Evolutionary conservation across 2,329 filamentous ascomycete genomes (phyloP).

Genomic region (Pseudocercospora musae): DNA sequence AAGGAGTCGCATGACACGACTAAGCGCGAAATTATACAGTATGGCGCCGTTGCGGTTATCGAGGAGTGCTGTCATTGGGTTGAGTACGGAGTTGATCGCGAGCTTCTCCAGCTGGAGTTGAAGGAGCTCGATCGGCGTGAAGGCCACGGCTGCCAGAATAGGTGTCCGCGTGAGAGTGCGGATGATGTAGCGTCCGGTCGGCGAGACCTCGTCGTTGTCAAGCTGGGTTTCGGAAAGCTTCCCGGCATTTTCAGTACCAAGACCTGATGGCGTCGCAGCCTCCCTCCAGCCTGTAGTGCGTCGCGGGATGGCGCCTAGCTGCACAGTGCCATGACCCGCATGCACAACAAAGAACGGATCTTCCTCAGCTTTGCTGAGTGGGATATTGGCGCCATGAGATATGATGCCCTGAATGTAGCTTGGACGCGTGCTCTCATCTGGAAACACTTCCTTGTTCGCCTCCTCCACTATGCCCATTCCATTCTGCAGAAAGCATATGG

Average conservation of each 20-base stretch:
- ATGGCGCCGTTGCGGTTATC: constrained; percentile 73
- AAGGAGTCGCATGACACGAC: constrained; percentile 65
- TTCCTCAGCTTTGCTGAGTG: constrained; percentile 33
- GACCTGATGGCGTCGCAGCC: constrained; percentile 12
- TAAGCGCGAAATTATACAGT: constrained; percentile 62
- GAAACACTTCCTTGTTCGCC: constrained; percentile 68
- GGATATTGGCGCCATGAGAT: constrained; percentile 54
- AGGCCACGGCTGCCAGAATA: constrained; percentile 58
- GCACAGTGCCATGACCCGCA: constrained; percentile 57
- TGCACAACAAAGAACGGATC: constrained; percentile 54
- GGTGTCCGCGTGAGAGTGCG: constrained; percentile 61
- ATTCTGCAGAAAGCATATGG: constrained; percentile 73
- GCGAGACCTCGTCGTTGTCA: constrained; percentile 26
- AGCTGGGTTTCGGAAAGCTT: constrained; percentile 13
- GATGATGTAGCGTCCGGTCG: constrained; percentile 59
- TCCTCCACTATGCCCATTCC: constrained; percentile 81
- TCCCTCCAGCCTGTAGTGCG: constrained; percentile 9
- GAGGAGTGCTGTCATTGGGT: constrained; percentile 75
- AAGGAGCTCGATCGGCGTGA: constrained; percentile 61
- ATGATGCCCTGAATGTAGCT: constrained; percentile 71
- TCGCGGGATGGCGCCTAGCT: constrained; percentile 52
- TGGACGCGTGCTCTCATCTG: constrained; percentile 62
- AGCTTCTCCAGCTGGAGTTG: constrained; percentile 75
- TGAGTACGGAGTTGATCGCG: constrained; percentile 71
- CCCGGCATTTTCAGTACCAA: constrained; percentile 15